Base-by-base conservation (phyloP, 169 alveolate species). In the Theileria equi region DNA sequence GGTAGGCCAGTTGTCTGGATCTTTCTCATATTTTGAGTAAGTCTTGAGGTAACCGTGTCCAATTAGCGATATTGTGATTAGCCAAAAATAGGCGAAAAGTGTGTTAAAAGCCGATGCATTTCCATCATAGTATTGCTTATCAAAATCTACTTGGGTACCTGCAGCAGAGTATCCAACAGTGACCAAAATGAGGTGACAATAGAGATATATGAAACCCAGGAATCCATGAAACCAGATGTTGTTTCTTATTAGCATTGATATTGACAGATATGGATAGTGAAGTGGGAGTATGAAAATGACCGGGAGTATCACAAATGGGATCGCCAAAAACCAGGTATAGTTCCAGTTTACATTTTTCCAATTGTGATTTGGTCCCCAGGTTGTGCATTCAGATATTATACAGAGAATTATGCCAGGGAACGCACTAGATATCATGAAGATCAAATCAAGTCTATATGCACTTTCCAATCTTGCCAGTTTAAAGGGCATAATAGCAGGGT, bases 401-500 rank as follows among this genome's bases (percentile, higher is more conserved):
- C 38, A 17, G 3, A 54, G 17, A 5, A 34, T 31, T 19, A 38
- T 10, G 13, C 38, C 38, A 19, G 64, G 11, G 13, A 26, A 19
- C 1, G 64, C 68, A 11, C 35, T 57, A 10, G 70, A 29, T 44
- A 60, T 43, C 11, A 47, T 32, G 10, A 13, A 19, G 62, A 43
- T 3, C 17, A 60, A 48, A 31, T 60, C 70, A 3, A 60, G 40
- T 13, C 34, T 25, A 31, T 60, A 44, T 3, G 60, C 70, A 17
- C 25, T 35, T 44, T 29, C 38, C 7, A 44, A 60, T 10, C 44
- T 31, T 38, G 58, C 29, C 34, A 60, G 67, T 26, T 60, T 43
- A 48, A 43, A 60, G 1, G 70, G 70, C 6, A 35, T 32, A 25
- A 60, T 60, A 10, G 60, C 70, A 6, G 70, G 70, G 21, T 60